phyloP scores from a whole-genome alignment of 805 yeast genomes.

The Teunomyces panamensis region DNA sequence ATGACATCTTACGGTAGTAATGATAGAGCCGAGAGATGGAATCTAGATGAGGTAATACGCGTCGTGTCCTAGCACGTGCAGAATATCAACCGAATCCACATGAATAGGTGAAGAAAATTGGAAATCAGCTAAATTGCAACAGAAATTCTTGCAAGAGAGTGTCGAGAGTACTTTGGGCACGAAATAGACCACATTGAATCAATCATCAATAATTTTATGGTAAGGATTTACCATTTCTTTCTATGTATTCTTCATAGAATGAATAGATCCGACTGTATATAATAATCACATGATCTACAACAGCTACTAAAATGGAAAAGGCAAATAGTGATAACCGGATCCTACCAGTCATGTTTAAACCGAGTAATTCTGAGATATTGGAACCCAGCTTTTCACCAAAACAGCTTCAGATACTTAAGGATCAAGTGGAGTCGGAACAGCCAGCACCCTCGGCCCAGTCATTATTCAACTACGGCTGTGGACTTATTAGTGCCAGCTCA shows the following conservation, averaged over 20 bases:
- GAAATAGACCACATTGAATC: too few relatives aligned
- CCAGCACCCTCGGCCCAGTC: constrained; percentile 81
- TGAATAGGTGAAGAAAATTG: too few relatives aligned
- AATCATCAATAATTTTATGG: too few relatives aligned
- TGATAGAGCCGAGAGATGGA: neutral
- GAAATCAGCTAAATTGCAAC: too few relatives aligned
- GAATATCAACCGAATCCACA: neutral
- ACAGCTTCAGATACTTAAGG: constrained; percentile 70
- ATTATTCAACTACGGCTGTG: constrained; percentile 95
- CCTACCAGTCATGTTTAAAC: constrained; percentile 1
- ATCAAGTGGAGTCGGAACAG: constrained; percentile 77
- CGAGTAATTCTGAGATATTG: constrained; percentile 35
- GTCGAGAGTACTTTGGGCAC: too few relatives aligned
- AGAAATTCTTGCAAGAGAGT: too few relatives aligned
- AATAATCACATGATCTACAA: neutral
- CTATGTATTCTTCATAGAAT: too few relatives aligned
- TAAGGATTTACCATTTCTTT: too few relatives aligned
- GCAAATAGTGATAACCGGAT: neutral
- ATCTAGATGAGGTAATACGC: neutral
- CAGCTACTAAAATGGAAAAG: neutral
- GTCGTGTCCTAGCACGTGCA: neutral
- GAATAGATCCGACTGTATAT: neutral
- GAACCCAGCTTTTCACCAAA: constrained; percentile 61
- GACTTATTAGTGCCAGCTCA: constrained; percentile 69
- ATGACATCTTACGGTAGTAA: neutral